Base-by-base conservation (phyloP, 2,329 filamentous ascomycete genomes). In the Aspergillus aculeatinus region DNA sequence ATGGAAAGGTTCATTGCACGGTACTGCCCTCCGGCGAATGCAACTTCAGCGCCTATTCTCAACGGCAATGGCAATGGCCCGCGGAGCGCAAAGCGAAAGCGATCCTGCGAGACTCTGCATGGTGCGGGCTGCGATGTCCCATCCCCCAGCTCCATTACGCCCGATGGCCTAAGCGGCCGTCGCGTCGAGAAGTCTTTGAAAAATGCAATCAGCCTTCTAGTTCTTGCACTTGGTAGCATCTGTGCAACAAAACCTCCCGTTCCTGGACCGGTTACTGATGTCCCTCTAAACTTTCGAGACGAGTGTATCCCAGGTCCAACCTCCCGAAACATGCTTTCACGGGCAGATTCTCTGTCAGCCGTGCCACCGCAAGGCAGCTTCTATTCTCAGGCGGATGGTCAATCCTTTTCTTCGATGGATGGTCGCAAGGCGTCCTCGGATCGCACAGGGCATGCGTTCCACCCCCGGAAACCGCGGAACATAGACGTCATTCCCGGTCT, bases 401-500 rank as follows among this genome's bases (percentile, higher is more conserved):
- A 64, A 5, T 61, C 63, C 6, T 72, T 68, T 33, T 55, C 59
- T 27, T 65, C 63, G 11, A 58, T 56, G n/a, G 62, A 63, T 12
- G 55, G 61, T 19, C 60, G 62, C 47, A 67, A 58, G 51, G 63
- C 63, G 27, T 57, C 63, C 4, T 65, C 64, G 23, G 59, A 59
- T 21, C 62, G 27, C 27, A 29, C 27, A 10, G 50, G 14, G 51
- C 56, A 55, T 57, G 48, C 31, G 63, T 55, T 6, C 0, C 27
- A 29, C 2, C 64, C 55, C 3, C 57, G 64, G 2, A 52, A 67
- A 14, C 63, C 75, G 56, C 82, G 84, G 67, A 96, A 96, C 70
- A 82, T 95, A 54, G 92, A 98, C 68, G 84, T 90, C 6, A 90
- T 97, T 62, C 94, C 95, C 0, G 95, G 95, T 0, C 80, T 98